Conservation (phyloP, 1,284 basidiomycete species). For the Pseudozyma tsukubaensis region DNA sequence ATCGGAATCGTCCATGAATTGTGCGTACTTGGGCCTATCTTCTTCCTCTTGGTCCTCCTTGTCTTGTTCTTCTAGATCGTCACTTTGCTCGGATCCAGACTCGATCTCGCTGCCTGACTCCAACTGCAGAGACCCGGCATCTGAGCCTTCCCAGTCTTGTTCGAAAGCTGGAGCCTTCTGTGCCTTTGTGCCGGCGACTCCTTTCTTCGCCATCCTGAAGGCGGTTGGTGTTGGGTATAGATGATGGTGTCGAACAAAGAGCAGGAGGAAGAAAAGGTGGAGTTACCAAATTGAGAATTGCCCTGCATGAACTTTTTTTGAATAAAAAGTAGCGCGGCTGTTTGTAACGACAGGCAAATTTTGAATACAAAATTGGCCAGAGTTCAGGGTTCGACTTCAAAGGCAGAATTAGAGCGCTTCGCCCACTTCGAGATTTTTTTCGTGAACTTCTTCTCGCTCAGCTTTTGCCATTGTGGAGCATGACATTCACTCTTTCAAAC, state of each 20-base stretch:
- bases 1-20: constrained; percentile 65
- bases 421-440: constrained; percentile 19
- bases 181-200: not conserved
- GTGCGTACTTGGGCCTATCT: constrained; percentile 42
- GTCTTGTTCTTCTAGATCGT: constrained; percentile 9
- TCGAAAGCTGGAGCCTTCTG: constrained; percentile 28
- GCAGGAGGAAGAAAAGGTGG: constrained; percentile 9
- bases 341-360: constrained; percentile 11
- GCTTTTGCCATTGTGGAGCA: constrained; percentile 6
- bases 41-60: constrained; percentile 28
- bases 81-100: constrained; percentile 20
- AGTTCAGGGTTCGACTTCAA: constrained; percentile 33
- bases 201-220: constrained; percentile 19
- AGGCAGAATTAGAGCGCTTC: constrained; percentile 1
- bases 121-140: constrained; percentile 26
- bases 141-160: constrained; percentile 38
- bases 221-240: not conserved
- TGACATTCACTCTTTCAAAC: not conserved
- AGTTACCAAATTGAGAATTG: not conserved
- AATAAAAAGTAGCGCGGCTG: not conserved
- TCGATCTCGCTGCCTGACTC: constrained; percentile 27
- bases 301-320: not conserved
- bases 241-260: constrained; percentile 1
- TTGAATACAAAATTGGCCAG: constrained; percentile 11
- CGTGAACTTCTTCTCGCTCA: not conserved